These are phyloP conservation scores for Sporothrix inflata DNA, from an alignment of 2,329 filamentous ascomycete species.

Conservation along the genomic window DNA sequence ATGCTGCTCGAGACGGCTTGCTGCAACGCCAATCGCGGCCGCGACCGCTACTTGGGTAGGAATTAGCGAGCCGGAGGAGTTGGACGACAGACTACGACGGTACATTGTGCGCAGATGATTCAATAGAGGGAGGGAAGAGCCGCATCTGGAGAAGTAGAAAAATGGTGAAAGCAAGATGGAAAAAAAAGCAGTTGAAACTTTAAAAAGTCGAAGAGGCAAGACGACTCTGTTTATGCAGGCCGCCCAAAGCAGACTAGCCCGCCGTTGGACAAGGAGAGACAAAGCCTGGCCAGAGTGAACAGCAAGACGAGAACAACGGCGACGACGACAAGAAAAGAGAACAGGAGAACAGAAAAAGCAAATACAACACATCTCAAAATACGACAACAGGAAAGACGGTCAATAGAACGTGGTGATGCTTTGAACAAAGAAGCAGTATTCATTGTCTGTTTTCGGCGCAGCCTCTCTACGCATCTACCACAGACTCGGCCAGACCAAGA, in stretches of 20 bases:
- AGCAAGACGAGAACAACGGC: too few relatives aligned
- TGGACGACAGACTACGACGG: not conserved
- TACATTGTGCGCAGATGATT: not conserved
- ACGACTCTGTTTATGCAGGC: constrained; percentile 6
- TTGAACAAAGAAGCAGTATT: not conserved
- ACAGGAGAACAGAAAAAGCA: not conserved
- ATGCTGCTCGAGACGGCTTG: not conserved
- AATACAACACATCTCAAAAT: not conserved
- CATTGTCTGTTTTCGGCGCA: too few relatives aligned
- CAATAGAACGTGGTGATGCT: not conserved
- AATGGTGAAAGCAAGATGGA: not conserved
- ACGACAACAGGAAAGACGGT: not conserved
- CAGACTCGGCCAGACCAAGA: too few relatives aligned
- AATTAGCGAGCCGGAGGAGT: not conserved
- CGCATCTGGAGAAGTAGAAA: not conserved
- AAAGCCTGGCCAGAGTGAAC: too few relatives aligned
- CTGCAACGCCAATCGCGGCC: not conserved
- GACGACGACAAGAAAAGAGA: too few relatives aligned
- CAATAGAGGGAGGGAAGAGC: not conserved
- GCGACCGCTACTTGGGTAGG: constrained; percentile 3
- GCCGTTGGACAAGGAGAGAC: not conserved
- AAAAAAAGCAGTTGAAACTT: not conserved
- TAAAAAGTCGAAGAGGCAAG: not conserved
- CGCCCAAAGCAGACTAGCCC: not conserved
- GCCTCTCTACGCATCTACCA: too few relatives aligned